phyloP scores from a whole-genome alignment of 176 grass and related monocot genomes.

The Leersia perrieri region DNA sequence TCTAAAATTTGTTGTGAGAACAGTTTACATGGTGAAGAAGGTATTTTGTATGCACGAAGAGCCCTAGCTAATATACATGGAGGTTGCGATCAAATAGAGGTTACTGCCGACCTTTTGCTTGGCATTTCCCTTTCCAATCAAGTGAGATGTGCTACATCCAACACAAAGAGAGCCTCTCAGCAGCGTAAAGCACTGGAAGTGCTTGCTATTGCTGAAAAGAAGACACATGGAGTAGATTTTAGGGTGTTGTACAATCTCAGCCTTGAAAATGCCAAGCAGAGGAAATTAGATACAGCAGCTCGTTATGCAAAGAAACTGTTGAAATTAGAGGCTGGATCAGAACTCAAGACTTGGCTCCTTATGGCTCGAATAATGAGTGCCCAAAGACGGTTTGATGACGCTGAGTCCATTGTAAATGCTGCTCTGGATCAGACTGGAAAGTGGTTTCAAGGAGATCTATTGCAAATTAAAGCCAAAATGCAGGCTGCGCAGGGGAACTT shows the following conservation, averaged over 20 bases:
- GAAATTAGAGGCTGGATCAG: constrained; percentile 75
- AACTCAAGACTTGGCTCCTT: constrained; percentile 78
- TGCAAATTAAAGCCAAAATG: constrained; percentile 86
- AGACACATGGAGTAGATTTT: constrained; percentile 49
- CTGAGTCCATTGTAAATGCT: constrained; percentile 66
- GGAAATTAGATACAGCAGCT: constrained; percentile 72
- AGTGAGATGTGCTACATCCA: constrained; percentile 53
- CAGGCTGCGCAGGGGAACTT: constrained; percentile 52
- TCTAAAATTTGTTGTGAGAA: constrained; percentile 76
- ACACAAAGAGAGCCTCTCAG: constrained; percentile 54
- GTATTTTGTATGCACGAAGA: constrained; percentile 67
- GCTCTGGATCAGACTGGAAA: constrained; percentile 74
- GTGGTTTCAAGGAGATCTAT: constrained; percentile 59
- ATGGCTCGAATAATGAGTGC: constrained; percentile 74
- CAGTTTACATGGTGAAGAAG: constrained; percentile 43
- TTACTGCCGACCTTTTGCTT: constrained; percentile 52
- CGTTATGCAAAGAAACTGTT: constrained; percentile 62
- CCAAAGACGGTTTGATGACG: constrained; percentile 70
- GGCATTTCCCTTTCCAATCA: constrained; percentile 66
- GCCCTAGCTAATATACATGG: constrained; percentile 44
- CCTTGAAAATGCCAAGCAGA: constrained; percentile 77
- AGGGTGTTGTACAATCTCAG: constrained; percentile 61
- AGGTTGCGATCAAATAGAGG: constrained; percentile 51
- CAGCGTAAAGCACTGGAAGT: constrained; percentile 66
- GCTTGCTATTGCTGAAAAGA: constrained; percentile 59